Percentiles rank a stretch among this genome's conserved stretches.
Evolutionary conservation across 2,329 filamentous ascomycete genomes (phyloP).

Genomic region (Paracamarosporium sp.): DNA sequence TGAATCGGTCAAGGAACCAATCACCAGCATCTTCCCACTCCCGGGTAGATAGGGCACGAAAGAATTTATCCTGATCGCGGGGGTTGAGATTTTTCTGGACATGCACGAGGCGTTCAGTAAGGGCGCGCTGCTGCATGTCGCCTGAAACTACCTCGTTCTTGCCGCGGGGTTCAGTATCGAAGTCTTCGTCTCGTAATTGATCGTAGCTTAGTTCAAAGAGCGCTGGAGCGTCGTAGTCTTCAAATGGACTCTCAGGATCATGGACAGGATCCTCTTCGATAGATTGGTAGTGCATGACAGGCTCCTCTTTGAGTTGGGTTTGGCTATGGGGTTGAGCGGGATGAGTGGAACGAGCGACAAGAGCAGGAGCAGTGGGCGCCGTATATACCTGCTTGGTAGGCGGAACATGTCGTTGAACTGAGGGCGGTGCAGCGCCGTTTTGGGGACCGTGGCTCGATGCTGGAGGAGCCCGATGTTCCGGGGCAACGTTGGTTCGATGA

Average conservation of each 20-base stretch:
- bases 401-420: constrained; percentile 1
- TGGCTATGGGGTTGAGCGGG: not conserved
- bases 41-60: constrained; percentile 58
- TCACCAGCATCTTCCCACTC: constrained; percentile 70
- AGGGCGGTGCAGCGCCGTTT: not conserved
- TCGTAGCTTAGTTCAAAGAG: constrained; percentile 56
- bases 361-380: constrained; percentile 2
- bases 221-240: constrained; percentile 55
- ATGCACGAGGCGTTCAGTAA: constrained; percentile 35
- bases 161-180: constrained; percentile 49
- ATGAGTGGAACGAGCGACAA: not conserved
- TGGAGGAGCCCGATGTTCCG: not conserved
- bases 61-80: constrained; percentile 56
- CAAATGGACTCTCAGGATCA: constrained; percentile 15
- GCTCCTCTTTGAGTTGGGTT: constrained; percentile 9
- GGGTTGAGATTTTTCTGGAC: constrained; percentile 30
- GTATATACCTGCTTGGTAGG: constrained; percentile 1
- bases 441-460: constrained; percentile 7
- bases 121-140: constrained; percentile 32
- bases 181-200: constrained; percentile 58
- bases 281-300: constrained; percentile 11
- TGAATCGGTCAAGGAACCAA: constrained; percentile 65
- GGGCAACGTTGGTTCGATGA: not conserved
- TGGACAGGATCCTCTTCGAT: constrained; percentile 13
- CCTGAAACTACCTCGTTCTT: constrained; percentile 20